These are phyloP conservation scores for Beauveria asiatica DNA, from an alignment of 2,329 filamentous ascomycete genomes.

Conservation along the genomic window DNA sequence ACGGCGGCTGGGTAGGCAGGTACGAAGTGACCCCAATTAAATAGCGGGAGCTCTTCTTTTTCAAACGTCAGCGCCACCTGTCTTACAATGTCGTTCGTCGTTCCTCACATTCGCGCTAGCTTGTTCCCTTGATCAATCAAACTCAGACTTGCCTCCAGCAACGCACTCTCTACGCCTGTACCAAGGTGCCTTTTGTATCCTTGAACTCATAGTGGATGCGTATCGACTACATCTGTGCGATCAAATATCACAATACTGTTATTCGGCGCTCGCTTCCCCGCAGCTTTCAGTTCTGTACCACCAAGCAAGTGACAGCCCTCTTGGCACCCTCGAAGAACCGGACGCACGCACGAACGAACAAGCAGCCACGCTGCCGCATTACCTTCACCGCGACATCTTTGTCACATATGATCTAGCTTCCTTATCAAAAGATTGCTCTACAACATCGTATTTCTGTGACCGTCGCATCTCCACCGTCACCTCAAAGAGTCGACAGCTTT, in stretches of 20 bases:
- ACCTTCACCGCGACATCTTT: background rate
- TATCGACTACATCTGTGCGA: background rate
- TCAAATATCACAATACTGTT: background rate
- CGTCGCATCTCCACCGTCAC: background rate
- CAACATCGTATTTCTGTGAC: too few species aligned
- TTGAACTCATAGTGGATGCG: background rate
- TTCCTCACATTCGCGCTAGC: constrained; percentile 1
- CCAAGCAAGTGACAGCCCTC: background rate
- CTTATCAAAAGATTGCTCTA: background rate
- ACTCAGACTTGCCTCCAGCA: constrained; percentile 4
- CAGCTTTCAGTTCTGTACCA: background rate
- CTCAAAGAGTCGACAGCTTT: background rate
- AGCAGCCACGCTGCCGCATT: background rate
- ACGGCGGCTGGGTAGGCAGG: background rate
- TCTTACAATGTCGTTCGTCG: background rate
- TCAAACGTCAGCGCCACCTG: background rate
- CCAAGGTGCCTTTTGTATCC: background rate
- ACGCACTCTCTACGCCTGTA: background rate
- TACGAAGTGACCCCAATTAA: too few species aligned
- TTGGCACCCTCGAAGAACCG: background rate
- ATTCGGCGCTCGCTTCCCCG: background rate
- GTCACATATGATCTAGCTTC: background rate
- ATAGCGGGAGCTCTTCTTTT: background rate
- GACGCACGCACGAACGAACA: background rate
- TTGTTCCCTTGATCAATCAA: background rate